Base-by-base conservation (phyloP, 306 rosid genomes). In the Alnus glutinosa region DNA sequence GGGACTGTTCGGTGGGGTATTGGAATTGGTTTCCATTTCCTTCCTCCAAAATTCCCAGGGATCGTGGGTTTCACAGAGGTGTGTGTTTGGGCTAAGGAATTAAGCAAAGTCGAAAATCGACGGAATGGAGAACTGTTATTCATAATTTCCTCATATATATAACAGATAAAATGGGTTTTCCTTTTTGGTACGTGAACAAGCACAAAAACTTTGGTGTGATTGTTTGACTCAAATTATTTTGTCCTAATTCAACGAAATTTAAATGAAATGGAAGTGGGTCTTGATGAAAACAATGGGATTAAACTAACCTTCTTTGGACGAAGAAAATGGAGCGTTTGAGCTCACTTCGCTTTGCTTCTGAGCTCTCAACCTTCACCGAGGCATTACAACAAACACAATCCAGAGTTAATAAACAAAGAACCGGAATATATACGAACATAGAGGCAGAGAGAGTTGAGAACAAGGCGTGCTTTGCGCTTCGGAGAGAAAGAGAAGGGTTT, bases 1-100 rank as follows among this genome's bases (percentile, higher is more conserved):
- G 92, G 93, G 49, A 94, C 82, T 7, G 90, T 86, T 80, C 88
- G 84, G 59, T 90, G 94, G 74, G 97, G 97, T 4, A 94, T 77
- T 16, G 94, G 97, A 64, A 84, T 16, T 73, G 80, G 73, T 34
- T 82, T 79, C 77, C 82, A 61, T 55, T 57, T 77, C 81, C 78
- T 79, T 37, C 55, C 59, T 37, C 77, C 46, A 47, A 79, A 51
- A 39, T 46, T 81, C 54, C 55, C 69, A 73, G 78, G 63, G 39
- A 71, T 9, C 34, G 46, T 55, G 74, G 86, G 83, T 72, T 81
- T 55, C 44, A 16, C 34, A 72, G 76, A 61, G 50, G 67, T 54
- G 57, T 52, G 73, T 32, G 76, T 83, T 71, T 74, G 80, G 9
- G 82, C 58, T 18, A 80, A 75, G 19, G 83, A 77, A 77, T 14